Percentiles rank a stretch among this genome's conserved stretches.
These are phyloP conservation scores for Camellia oleifera DNA, from an alignment of 179 eudicot genomes.

Conservation along the genomic window DNA sequence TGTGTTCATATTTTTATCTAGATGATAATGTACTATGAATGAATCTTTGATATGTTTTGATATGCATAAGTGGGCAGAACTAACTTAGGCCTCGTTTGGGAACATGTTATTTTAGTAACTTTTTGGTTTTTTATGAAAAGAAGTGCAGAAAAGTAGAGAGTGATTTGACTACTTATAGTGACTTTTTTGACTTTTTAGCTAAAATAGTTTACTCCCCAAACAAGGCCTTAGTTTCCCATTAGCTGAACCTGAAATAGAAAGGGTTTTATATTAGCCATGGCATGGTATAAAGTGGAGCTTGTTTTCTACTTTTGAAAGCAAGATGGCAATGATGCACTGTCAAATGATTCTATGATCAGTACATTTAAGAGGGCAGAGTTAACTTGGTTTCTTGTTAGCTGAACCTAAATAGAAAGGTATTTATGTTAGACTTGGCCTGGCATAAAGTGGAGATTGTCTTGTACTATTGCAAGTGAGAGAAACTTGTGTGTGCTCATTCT, in stretches of 20 bases:
- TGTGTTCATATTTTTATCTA: not conserved
- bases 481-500: not conserved
- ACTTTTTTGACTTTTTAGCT: too few relatives aligned
- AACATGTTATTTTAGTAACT: too few relatives aligned
- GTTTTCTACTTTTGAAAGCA: not conserved
- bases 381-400: not conserved
- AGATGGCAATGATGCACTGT: not conserved
- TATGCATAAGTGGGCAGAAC: not conserved
- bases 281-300: not conserved
- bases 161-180: too few relatives aligned
- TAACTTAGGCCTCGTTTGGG: not conserved
- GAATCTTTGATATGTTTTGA: not conserved
- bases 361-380: not conserved
- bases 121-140: too few relatives aligned
- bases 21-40: not conserved
- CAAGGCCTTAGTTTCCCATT: not conserved
- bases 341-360: not conserved
- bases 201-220: too few relatives aligned
- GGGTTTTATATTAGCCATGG: not conserved
- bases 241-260: not conserved
- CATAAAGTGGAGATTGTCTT: not conserved
- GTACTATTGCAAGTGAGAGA: not conserved
- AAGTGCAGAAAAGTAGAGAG: too few relatives aligned
- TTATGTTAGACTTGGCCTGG: not conserved
- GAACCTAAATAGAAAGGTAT: not conserved